phyloP scores from a whole-genome alignment of 2,329 filamentous ascomycete genomes.

The Botryotinia convoluta region DNA sequence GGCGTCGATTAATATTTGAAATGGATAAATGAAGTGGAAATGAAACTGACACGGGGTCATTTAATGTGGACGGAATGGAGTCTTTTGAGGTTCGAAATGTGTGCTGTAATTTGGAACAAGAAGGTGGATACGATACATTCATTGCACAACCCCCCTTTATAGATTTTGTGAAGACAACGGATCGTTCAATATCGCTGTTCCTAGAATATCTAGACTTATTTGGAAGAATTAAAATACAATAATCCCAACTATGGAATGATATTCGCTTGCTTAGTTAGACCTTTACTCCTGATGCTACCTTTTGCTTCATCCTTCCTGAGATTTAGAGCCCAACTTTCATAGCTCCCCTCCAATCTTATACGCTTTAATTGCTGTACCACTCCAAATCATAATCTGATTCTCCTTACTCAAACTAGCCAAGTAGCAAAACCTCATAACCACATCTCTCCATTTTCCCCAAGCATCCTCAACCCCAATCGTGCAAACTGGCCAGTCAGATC shows the following conservation, averaged over 20 bases:
- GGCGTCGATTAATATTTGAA: not conserved
- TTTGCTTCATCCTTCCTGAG: too few relatives aligned
- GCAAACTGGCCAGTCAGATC: slow-evolving; percentile 91
- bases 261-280: not conserved
- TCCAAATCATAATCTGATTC: slow-evolving; percentile 68
- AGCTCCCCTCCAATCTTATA: slow-evolving; percentile 52
- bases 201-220: not conserved
- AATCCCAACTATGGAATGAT: not conserved
- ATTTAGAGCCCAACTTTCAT: slow-evolving; percentile 8
- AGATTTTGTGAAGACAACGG: not conserved
- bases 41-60: not conserved
- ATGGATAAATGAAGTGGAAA: not conserved
- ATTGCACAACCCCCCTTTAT: not conserved
- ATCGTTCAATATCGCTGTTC: too few relatives aligned
- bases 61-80: not conserved
- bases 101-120: not conserved
- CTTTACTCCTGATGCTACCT: not conserved
- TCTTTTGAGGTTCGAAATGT: not conserved
- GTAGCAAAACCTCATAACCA: slow-evolving; percentile 67
- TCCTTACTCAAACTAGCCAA: slow-evolving; percentile 59
- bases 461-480: slow-evolving; percentile 60
- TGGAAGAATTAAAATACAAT: not conserved
- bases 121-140: not conserved
- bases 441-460: slow-evolving; percentile 72
- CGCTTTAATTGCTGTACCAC: slow-evolving; percentile 66